Percentiles rank a stretch among this genome's conserved stretches.
Conservation (phyloP, 2,329 filamentous ascomycete genomes). For the Fusarium secorum region DNA sequence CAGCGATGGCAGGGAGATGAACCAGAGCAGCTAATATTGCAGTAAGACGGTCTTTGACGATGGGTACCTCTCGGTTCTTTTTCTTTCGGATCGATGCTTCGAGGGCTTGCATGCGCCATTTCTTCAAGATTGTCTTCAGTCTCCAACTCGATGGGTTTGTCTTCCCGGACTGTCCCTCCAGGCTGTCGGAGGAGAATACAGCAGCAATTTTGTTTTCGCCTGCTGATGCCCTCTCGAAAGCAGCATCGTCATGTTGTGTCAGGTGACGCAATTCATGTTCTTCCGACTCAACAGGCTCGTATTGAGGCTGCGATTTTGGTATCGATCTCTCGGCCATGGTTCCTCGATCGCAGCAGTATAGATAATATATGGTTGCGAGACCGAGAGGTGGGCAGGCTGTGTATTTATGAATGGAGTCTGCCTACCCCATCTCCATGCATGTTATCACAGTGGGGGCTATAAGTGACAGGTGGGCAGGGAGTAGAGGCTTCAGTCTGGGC, state of each 20-base stretch:
- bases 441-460: neutral
- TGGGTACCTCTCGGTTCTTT: slow-evolving; percentile 15
- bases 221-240: neutral
- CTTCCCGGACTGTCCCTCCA: neutral
- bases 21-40: slow-evolving; percentile 22
- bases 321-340: slow-evolving; percentile 3
- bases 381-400: neutral
- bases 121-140: slow-evolving; percentile 22
- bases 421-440: neutral
- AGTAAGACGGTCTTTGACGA: slow-evolving; percentile 31
- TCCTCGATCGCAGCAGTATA: neutral
- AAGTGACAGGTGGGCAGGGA: neutral
- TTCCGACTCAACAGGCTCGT: slow-evolving; percentile 24
- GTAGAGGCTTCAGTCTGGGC: neutral
- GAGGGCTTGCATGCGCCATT: slow-evolving; percentile 28
- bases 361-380: too few relatives aligned
- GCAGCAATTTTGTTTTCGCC: neutral
- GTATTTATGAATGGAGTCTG: neutral
- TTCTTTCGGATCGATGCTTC: slow-evolving; percentile 3
- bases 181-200: neutral
- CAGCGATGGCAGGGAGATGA: slow-evolving; percentile 29
- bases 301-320: slow-evolving; percentile 9
- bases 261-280: neutral
- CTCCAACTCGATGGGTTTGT: slow-evolving; percentile 17
- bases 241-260: neutral